Base-by-base conservation (phyloP, 495 filamentous ascomycete genomes). In the Annulohypoxylon stygium region DNA sequence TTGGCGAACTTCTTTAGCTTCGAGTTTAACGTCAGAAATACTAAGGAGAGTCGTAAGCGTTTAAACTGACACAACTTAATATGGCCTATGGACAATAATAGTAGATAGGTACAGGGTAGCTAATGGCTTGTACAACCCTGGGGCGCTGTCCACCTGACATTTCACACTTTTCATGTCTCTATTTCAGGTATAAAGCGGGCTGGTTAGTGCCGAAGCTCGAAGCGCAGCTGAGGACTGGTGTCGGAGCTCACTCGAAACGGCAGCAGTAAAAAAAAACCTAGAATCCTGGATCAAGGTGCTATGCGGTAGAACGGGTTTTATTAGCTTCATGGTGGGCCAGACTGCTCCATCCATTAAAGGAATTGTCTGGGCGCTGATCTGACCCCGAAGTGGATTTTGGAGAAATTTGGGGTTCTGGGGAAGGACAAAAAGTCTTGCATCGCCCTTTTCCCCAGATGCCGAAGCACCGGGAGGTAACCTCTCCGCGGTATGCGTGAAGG, bases 221-320 rank as follows among this genome's bases (percentile, higher is more conserved):
- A 64, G 58, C 55, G 43, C 34, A 0, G 41, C 43, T 60, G 30
- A 53, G 51, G 41, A 51, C 33, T 39, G 57, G 50, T 48, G 33
- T 54, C 67, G 71, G 67, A 67, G n/a, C 57, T 51, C 62, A 50
- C 67, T 74, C 55, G 62, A 70, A 70, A 54, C 50, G 67, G 67
- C n/a, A 63, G 53, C 34, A 70, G 33, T 33, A 70, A 59, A 69
- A 74, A 69, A 74, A 30, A 30, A 30, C 30, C 30, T 30, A 30
- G 30, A 6, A 30, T 30, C 61, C 66, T 63, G 70, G 59, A 67
- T 61, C 67, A 70, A 75, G 57, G 67, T 70, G 63, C 67, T 75
- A 70, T 75, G 67, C 67, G 72, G 72, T 53, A 75, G 72, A 70
- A 75, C 72, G 62, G 67, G 58, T 65, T 60, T 75, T 67, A 70